Evolutionary conservation across 108 stramenopile genomes (phyloP), one percentile per base, ranked within the genome.

Genomic region (Discostella stelligeroides): DNA sequence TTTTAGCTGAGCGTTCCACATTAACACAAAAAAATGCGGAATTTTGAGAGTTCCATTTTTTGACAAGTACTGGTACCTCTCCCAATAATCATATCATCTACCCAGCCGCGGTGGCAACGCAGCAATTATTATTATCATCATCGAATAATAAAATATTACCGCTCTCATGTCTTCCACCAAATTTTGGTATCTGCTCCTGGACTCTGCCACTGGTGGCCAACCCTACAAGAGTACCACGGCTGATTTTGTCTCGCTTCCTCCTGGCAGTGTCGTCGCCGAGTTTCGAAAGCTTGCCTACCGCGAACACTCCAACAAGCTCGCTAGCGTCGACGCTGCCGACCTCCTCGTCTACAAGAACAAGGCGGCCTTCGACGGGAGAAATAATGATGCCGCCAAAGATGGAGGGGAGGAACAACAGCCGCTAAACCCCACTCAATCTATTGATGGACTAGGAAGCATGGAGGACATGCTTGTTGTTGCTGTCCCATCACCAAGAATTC

Each of bases 141-240:
- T n/a, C n/a, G n/a, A n/a, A 49, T 49, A 5, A 49, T 49, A 8
- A 49, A 49, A 23, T 23, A 8, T 18, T 7, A 18, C 23, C 48
- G 3, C 18, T 3, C 2, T 49, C 21, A 13, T 27, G 51, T 23
- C 51, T 53, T 53, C 51, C 13, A 13, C 51, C 51, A 53, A 53
- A 53, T 53, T 63, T 63, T 63, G 62, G 62, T 63, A 45, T 24
- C 62, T 47, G 15, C 66, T 66, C 11, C 14, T 66, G 51, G 66
- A 66, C 66, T 66, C 28, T 63, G 62, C 41, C 3, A 66, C 68
- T 61, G n/a, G 43, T 48, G n/a, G 43, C 29, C 25, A 49, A 37
- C 45, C 60, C 0, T 61, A 61, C 60, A 47, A 70, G 45, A 21
- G 6, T 9, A 70, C 45, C 43, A 46, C 30, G 38, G 46, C 60